Conservation (phyloP, 208 protist species). For the Crithidia brevicula region DNA sequence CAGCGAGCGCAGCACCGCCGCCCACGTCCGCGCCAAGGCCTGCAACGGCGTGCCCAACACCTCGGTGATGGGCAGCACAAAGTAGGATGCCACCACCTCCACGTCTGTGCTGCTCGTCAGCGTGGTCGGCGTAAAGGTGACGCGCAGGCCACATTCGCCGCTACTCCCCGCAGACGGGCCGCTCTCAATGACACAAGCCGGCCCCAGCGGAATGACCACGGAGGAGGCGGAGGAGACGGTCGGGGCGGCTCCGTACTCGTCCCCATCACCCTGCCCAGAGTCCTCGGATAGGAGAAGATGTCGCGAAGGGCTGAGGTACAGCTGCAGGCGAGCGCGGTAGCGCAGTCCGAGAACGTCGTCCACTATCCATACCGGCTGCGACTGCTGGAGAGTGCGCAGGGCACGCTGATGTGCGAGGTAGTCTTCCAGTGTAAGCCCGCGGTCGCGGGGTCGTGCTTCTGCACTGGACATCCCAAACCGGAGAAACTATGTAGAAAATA, state of each 20-base stretch:
- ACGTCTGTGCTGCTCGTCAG: background rate
- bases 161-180: background rate
- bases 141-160: conserved; percentile 1
- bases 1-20: conserved; percentile 7
- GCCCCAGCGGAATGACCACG: conserved; percentile 17
- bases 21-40: conserved; percentile 1
- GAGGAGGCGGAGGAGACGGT: background rate
- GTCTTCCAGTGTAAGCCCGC: conserved; percentile 28
- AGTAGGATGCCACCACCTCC: background rate
- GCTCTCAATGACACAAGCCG: conserved; percentile 13
- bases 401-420: conserved; percentile 32
- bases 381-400: conserved; percentile 16
- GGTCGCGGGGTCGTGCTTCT: background rate
- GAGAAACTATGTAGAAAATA: no score
- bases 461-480: conserved; percentile 1
- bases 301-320: conserved; percentile 15
- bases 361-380: conserved; percentile 32
- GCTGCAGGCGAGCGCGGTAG: conserved; percentile 29
- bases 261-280: background rate
- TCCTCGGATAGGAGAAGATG: conserved; percentile 22
- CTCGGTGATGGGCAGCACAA: background rate
- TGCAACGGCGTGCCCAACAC: background rate
- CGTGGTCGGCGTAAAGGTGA: background rate
- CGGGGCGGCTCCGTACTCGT: background rate
- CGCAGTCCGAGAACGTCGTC: conserved; percentile 26